These are phyloP conservation scores for Corynascus novoguineensis DNA, from an alignment of 495 filamentous ascomycete species.

Conservation along the genomic window DNA sequence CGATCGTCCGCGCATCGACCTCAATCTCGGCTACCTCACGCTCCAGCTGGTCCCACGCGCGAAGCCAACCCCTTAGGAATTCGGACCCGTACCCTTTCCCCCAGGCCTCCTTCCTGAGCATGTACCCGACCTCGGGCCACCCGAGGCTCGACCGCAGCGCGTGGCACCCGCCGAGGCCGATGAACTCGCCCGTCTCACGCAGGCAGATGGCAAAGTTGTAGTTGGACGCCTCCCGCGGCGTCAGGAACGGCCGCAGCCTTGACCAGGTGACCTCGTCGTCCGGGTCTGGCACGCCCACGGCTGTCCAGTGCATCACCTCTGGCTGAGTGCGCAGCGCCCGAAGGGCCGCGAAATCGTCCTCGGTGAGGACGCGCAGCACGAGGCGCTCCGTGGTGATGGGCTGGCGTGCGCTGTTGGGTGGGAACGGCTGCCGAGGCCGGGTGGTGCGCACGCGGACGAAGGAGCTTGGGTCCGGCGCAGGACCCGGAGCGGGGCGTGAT, in stretches of 20 bases:
- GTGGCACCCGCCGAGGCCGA: slow-evolving; percentile 38
- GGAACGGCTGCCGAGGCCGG: slow-evolving; percentile 30
- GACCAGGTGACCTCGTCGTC: slow-evolving; percentile 31
- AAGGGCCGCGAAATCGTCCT: slow-evolving; percentile 37
- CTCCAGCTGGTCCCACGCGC: slow-evolving; percentile 35
- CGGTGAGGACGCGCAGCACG: slow-evolving; percentile 34
- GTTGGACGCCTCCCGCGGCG: slow-evolving; percentile 24
- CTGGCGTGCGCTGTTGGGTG: slow-evolving; percentile 23
- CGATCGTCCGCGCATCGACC: slow-evolving; percentile 22
- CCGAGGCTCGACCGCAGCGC: slow-evolving; percentile 20
- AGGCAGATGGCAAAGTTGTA: slow-evolving; percentile 42
- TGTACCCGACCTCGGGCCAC: slow-evolving; percentile 49
- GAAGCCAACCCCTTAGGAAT: slow-evolving; percentile 38
- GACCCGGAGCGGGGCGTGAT: neutral
- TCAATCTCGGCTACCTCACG: slow-evolving; percentile 30
- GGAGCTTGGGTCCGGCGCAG: neutral
- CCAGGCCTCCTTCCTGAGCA: slow-evolving; percentile 41
- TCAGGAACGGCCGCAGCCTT: slow-evolving; percentile 30
- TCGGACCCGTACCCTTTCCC: slow-evolving; percentile 44
- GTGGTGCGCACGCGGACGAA: slow-evolving; percentile 33
- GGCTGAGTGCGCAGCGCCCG: slow-evolving; percentile 42
- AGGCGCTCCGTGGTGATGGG: slow-evolving; percentile 41
- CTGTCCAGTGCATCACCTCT: slow-evolving; percentile 47
- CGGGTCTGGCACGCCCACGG: slow-evolving; percentile 31
- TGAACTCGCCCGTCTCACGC: slow-evolving; percentile 31